Percentiles rank a stretch among this genome's conserved stretches.
Evolutionary conservation across 352 stramenopile genomes (phyloP).

Genomic region (Phytophthora idaei): DNA sequence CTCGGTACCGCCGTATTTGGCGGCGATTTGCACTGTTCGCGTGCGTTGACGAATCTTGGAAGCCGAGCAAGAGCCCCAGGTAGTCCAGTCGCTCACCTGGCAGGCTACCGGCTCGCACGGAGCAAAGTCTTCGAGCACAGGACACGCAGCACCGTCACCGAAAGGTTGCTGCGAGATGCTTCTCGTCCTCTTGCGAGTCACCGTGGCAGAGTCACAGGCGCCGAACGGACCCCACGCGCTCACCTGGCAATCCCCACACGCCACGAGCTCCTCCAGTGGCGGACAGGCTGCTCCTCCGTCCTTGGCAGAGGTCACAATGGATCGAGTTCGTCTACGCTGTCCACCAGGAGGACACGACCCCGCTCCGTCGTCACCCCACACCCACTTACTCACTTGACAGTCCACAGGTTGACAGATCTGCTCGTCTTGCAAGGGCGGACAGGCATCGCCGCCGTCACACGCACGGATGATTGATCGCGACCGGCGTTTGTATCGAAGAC

Average conservation of each 20-base stretch:
- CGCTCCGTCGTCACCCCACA: slow-evolving; percentile 50
- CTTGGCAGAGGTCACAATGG: slow-evolving; percentile 26
- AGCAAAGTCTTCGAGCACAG: slow-evolving; percentile 40
- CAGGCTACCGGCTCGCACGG: slow-evolving; percentile 59
- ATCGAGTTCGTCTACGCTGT: slow-evolving; percentile 34
- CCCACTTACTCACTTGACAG: slow-evolving; percentile 63
- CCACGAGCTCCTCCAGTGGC: slow-evolving; percentile 34
- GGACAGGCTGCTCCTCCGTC: slow-evolving; percentile 45
- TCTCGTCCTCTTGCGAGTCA: slow-evolving; percentile 52
- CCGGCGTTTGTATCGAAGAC: slow-evolving; percentile 48
- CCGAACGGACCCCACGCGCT: slow-evolving; percentile 54
- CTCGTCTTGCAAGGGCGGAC: slow-evolving; percentile 53
- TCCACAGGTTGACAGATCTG: slow-evolving; percentile 58
- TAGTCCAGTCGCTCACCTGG: slow-evolving; percentile 54
- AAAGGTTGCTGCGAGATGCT: slow-evolving; percentile 49
- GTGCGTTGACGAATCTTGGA: slow-evolving; percentile 47
- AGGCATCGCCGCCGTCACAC: slow-evolving; percentile 47
- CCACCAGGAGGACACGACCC: slow-evolving; percentile 37
- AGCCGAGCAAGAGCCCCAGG: slow-evolving; percentile 46
- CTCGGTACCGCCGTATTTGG: slow-evolving; percentile 50
- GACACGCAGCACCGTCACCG: slow-evolving; percentile 58
- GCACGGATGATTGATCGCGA: slow-evolving; percentile 39
- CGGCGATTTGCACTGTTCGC: slow-evolving; percentile 44
- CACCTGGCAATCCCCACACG: slow-evolving; percentile 60
- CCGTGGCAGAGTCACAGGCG: slow-evolving; percentile 33